These are phyloP conservation scores for Aspergillus sp. DNA, from an alignment of 2,329 filamentous ascomycete genomes.

Conservation along the genomic window DNA sequence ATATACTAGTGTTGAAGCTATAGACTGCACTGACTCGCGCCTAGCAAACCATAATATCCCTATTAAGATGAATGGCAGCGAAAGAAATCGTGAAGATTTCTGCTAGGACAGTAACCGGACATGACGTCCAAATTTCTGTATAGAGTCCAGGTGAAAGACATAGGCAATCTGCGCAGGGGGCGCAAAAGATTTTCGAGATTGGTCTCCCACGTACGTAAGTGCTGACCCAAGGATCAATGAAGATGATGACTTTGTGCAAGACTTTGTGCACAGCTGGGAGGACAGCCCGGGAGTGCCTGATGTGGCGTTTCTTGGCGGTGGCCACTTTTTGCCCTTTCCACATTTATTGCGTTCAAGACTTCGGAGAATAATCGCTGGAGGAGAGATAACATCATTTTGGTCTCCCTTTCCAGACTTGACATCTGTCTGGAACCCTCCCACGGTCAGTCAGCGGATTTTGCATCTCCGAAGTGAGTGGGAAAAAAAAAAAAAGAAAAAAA, in stretches of 20 bases:
- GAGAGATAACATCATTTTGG: too few relatives aligned
- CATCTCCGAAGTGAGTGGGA: background rate
- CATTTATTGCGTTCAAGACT: background rate
- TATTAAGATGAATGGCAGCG: background rate
- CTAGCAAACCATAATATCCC: background rate
- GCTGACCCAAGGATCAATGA: too few relatives aligned
- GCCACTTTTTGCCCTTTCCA: slow-evolving; percentile 9
- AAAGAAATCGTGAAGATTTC: background rate
- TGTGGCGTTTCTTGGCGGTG: slow-evolving; percentile 24
- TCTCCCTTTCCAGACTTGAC: background rate
- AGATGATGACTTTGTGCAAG: background rate
- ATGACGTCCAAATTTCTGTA: background rate
- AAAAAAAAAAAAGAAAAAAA: too few relatives aligned
- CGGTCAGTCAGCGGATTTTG: background rate
- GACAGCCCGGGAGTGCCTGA: slow-evolving; percentile 17
- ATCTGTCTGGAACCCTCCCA: background rate
- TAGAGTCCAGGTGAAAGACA: too few relatives aligned
- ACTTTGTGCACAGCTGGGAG: background rate
- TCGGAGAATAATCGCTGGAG: too few relatives aligned
- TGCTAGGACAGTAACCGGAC: background rate
- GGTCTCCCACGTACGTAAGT: background rate
- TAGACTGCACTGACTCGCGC: background rate
- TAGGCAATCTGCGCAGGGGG: too few relatives aligned
- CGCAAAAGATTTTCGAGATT: background rate
- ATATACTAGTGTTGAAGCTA: slow-evolving; percentile 1